Evolutionary conservation across 345 rosid genomes (phyloP).

Genomic region (Salix caprea): DNA sequence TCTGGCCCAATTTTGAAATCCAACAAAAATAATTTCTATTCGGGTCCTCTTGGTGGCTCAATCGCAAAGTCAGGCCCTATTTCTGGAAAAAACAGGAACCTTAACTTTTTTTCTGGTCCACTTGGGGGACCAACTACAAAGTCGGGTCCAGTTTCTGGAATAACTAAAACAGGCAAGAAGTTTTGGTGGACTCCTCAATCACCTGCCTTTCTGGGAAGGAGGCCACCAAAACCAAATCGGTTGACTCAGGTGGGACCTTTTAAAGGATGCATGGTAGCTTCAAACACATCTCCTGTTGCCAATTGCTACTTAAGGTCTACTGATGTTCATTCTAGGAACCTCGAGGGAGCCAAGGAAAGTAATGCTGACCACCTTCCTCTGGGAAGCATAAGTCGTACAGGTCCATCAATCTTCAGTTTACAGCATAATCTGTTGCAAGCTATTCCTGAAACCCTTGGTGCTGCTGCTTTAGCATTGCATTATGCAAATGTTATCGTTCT

Average conservation of each 20-base stretch:
- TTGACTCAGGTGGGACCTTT: slow-evolving; percentile 83
- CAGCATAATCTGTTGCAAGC: slow-evolving; percentile 48
- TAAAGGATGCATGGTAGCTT: slow-evolving; percentile 59
- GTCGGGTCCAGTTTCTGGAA: slow-evolving; percentile 55
- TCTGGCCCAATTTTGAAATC: slow-evolving; percentile 46
- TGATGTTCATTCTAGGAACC: slow-evolving; percentile 26
- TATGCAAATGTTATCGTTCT: slow-evolving; percentile 89
- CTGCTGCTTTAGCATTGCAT: slow-evolving; percentile 85
- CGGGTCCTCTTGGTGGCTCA: slow-evolving; percentile 70
- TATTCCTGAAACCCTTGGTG: slow-evolving; percentile 79
- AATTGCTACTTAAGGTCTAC: slow-evolving; percentile 34
- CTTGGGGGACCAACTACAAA: slow-evolving; percentile 47
- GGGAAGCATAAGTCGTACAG: slow-evolving; percentile 9
- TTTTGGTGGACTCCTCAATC: slow-evolving; percentile 48
- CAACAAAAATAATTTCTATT: slow-evolving; percentile 54
- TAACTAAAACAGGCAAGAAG: slow-evolving; percentile 46
- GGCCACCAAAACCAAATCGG: slow-evolving; percentile 46
- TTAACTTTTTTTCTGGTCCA: slow-evolving; percentile 61
- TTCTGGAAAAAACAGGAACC: slow-evolving; percentile 33
- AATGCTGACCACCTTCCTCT: slow-evolving; percentile 23
- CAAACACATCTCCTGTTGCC: slow-evolving; percentile 37
- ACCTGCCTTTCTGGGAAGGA: slow-evolving; percentile 40
- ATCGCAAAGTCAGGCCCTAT: slow-evolving; percentile 47
- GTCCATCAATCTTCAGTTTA: slow-evolving; percentile 36
- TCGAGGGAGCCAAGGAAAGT: slow-evolving; percentile 36